A percentile compares a stretch with the other conserved stretches of the same genome.
These are phyloP conservation scores for Candida ulmi DNA, from an alignment of 805 yeast species.

Conservation along the genomic window DNA sequence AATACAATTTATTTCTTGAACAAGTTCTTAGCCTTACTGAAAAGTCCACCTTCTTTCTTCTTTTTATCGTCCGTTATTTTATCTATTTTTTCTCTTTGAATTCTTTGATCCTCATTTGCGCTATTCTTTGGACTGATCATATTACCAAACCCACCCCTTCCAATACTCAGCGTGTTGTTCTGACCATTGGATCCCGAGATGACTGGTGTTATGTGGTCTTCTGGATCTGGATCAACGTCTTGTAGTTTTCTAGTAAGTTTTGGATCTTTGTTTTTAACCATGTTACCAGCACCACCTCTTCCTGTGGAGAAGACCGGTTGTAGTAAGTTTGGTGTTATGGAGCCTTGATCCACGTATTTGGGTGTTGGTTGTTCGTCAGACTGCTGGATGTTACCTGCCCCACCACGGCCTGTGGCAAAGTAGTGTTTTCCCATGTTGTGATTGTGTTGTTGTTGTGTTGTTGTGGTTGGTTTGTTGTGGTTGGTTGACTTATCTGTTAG, in stretches of 20 bases:
- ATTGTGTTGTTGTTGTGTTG: not conserved
- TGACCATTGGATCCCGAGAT: constrained; percentile 27
- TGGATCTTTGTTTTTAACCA: constrained; percentile 58
- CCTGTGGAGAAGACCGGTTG: constrained; percentile 62
- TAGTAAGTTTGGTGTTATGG: constrained; percentile 53
- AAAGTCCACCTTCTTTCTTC: constrained; percentile 28
- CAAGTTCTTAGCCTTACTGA: constrained; percentile 40
- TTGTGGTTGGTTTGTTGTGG: not conserved
- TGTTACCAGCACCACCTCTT: constrained; percentile 76
- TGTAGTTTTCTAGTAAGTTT: constrained; percentile 56
- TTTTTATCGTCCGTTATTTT: constrained; percentile 20
- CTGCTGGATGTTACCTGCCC: constrained; percentile 62
- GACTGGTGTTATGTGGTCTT: constrained; percentile 36
- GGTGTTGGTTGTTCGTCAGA: constrained; percentile 44
- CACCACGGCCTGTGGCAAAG: constrained; percentile 75
- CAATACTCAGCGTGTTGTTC: constrained; percentile 33
- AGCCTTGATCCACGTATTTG: constrained; percentile 50
- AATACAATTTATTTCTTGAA: constrained; percentile 31
- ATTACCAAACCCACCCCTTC: constrained; percentile 66
- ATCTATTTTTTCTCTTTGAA: constrained; percentile 15
- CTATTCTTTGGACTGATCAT: constrained; percentile 35
- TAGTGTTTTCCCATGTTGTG: constrained; percentile 22
- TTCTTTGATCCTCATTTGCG: constrained; percentile 15
- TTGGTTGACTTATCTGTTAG: too few species aligned
- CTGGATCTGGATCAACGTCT: constrained; percentile 48